Evolutionary conservation across 169 alveolate species (phyloP).

Genomic region (Babesia ovata): DNA sequence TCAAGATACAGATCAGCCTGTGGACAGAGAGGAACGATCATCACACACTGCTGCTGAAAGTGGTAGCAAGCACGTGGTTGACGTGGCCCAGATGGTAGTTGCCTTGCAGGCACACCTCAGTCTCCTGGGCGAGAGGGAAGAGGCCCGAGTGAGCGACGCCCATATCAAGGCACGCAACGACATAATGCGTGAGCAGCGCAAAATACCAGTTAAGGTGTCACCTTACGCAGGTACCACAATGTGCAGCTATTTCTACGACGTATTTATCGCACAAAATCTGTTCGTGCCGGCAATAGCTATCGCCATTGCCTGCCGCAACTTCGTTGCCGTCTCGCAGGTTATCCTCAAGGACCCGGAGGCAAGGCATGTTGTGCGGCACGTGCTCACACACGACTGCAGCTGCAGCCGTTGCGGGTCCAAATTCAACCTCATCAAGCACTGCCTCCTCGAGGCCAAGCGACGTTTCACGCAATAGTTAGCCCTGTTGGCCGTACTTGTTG

Average conservation of each 20-base stretch:
- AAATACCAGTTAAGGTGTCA: not conserved
- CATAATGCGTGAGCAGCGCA: not conserved
- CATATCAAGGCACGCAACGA: not conserved
- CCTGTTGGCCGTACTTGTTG: constrained; percentile 73
- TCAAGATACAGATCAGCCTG: not conserved
- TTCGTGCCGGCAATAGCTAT: constrained; percentile 50
- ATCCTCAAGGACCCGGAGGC: constrained; percentile 14
- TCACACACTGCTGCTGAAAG: not conserved
- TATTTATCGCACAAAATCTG: constrained; percentile 21
- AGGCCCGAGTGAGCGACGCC: not conserved
- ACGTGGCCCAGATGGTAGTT: constrained; percentile 12
- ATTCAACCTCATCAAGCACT: constrained; percentile 33
- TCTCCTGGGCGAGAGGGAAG: not conserved
- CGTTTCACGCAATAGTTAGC: constrained; percentile 4
- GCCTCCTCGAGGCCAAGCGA: constrained; percentile 6
- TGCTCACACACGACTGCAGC: not conserved
- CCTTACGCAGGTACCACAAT: constrained; percentile 20
- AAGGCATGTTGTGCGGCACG: not conserved
- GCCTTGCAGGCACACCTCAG: constrained; percentile 15
- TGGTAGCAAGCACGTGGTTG: not conserved
- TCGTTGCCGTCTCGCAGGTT: constrained; percentile 27
- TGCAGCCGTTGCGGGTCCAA: constrained; percentile 17
- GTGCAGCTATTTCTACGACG: constrained; percentile 27
- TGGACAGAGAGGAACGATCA: not conserved
- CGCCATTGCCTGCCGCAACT: constrained; percentile 30